phyloP scores from a whole-genome alignment of 1,284 basidiomycete species.

The Caloboletus firmus region DNA sequence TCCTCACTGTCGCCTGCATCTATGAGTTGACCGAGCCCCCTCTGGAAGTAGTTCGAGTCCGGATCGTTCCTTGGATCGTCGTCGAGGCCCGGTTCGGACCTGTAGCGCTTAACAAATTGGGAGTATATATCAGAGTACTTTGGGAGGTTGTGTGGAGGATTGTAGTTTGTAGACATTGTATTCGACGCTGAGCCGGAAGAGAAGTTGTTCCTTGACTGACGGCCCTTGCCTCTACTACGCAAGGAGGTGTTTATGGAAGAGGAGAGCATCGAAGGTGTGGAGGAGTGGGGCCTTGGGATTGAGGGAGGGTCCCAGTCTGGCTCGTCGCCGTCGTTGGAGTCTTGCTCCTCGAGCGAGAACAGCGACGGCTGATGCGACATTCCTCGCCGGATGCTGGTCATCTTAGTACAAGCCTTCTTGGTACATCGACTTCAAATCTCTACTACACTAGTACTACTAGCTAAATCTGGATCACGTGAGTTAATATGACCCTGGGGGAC shows the following conservation, averaged over 20 bases:
- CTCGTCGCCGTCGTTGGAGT: constrained; percentile 45
- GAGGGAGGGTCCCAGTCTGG: constrained; percentile 45
- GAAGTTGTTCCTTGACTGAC: constrained; percentile 40
- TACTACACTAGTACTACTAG: not conserved
- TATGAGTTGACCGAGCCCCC: constrained; percentile 65
- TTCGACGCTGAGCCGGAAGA: constrained; percentile 29
- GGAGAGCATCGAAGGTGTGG: constrained; percentile 28
- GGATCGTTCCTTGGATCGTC: constrained; percentile 72
- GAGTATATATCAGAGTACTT: constrained; percentile 71
- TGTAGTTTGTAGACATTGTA: constrained; percentile 34
- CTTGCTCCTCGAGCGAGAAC: constrained; percentile 64
- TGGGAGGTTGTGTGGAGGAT: constrained; percentile 34
- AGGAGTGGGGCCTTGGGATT: constrained; percentile 34
- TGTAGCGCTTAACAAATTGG: constrained; percentile 73
- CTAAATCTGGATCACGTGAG: constrained; percentile 14
- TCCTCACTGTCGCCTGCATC: constrained; percentile 78
- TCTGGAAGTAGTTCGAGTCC: constrained; percentile 73
- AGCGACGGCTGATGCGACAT: constrained; percentile 59
- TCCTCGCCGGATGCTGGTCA: constrained; percentile 39
- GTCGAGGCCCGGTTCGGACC: constrained; percentile 53
- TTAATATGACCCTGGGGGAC: not conserved
- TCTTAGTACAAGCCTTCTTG: constrained; percentile 7
- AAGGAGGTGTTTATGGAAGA: constrained; percentile 32
- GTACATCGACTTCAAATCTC: not conserved
- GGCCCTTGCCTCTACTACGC: constrained; percentile 36